phyloP scores from a whole-genome alignment of 164 flowering plant genomes.

The Euptelea pleiosperma region DNA sequence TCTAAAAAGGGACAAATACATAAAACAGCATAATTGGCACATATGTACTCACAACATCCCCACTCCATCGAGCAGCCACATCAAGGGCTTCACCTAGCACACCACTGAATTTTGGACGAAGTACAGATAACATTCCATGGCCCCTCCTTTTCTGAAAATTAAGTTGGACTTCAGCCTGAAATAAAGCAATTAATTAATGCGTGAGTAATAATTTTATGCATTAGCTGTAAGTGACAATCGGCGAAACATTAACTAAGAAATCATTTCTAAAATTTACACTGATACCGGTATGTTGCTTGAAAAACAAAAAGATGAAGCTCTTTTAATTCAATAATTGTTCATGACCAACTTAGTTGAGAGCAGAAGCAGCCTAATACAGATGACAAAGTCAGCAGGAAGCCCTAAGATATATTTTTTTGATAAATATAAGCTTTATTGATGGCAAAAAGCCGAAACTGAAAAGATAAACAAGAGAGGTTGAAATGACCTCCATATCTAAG shows the following conservation, averaged over 20 bases:
- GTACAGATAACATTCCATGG: conserved; percentile 80
- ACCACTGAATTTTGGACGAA: conserved; percentile 95
- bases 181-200: conserved; percentile 8
- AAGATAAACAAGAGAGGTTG: no score
- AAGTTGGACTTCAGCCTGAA: conserved; percentile 94
- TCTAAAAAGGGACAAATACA: background rate
- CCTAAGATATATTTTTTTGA: no score
- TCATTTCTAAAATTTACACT: no score
- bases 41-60: conserved; percentile 85
- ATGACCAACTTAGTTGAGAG: background rate
- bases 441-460: no score
- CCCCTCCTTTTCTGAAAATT: conserved; percentile 94
- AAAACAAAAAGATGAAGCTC: no score
- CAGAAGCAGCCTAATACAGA: background rate
- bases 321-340: no score
- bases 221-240: background rate
- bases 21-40: background rate
- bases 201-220: background rate
- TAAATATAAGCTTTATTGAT: no score
- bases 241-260: no score
- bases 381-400: background rate
- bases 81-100: conserved; percentile 92
- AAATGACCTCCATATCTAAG: no score
- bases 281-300: no score
- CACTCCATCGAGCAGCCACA: conserved; percentile 98